Conservation (phyloP, 1,139 yeast species). For the Meyerozyma elateridarum region DNA sequence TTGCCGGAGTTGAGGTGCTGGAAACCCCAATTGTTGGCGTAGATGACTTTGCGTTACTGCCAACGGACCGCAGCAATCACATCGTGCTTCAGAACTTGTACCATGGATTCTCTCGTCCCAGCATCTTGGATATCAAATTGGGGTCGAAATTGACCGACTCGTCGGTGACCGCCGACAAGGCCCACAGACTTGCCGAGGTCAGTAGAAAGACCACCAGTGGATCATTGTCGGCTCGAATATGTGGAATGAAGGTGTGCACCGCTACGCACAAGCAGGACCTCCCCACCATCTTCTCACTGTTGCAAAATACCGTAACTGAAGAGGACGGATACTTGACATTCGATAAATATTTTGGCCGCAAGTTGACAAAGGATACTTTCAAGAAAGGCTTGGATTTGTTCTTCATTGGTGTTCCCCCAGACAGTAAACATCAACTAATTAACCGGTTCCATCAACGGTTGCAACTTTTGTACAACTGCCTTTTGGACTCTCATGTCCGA, state of each 20-base stretch:
- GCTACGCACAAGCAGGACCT: slow-evolving; percentile 9
- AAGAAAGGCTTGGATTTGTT: slow-evolving; percentile 47
- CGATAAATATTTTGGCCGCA: slow-evolving; percentile 70
- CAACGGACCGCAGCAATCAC: slow-evolving; percentile 23
- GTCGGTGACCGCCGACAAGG: slow-evolving; percentile 54
- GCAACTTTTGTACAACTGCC: slow-evolving; percentile 58
- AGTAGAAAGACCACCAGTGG: slow-evolving; percentile 78
- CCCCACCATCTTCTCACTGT: slow-evolving; percentile 6
- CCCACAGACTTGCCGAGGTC: slow-evolving; percentile 55
- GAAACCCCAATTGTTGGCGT: slow-evolving; percentile 1
- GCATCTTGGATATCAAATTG: slow-evolving; percentile 76
- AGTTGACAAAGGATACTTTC: slow-evolving; percentile 41
- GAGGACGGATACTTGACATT: slow-evolving; percentile 42
- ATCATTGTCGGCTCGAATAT: slow-evolving; percentile 63
- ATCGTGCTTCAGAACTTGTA: slow-evolving; percentile 75
- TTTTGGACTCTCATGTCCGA: slow-evolving; percentile 58
- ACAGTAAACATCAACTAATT: slow-evolving; percentile 19
- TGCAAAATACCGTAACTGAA: slow-evolving; percentile 14
- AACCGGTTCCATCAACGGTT: slow-evolving; percentile 50
- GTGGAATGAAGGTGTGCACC: slow-evolving; percentile 74
- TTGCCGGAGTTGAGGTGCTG: not conserved
- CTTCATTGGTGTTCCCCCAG: slow-evolving; percentile 26
- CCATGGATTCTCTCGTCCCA: slow-evolving; percentile 59
- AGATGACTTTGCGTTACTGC: no score
- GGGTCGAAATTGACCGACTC: slow-evolving; percentile 60